These are phyloP conservation scores for Delphinella strobiligena DNA, from an alignment of 2,329 filamentous ascomycete species.

Conservation along the genomic window DNA sequence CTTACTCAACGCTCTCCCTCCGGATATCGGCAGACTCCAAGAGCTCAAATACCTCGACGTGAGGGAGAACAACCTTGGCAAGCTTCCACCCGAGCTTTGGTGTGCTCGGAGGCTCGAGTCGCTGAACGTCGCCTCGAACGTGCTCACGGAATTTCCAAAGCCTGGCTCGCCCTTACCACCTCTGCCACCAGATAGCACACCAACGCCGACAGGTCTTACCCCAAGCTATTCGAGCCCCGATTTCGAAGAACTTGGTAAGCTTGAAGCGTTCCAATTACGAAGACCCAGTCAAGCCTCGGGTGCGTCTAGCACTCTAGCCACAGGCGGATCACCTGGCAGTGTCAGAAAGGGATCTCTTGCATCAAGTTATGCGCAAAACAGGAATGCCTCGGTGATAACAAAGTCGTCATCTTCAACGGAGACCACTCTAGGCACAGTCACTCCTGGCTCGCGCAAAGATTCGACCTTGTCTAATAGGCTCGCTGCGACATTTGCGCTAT, in stretches of 20 bases:
- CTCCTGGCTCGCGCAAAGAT: constrained; percentile 63
- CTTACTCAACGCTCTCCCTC: constrained; percentile 67
- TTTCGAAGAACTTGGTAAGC: constrained; percentile 62
- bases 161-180: constrained; percentile 51
- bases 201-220: constrained; percentile 30
- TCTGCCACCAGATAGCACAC: constrained; percentile 21
- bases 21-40: constrained; percentile 75
- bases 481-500: constrained; percentile 76
- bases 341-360: constrained; percentile 55
- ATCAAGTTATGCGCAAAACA: constrained; percentile 51
- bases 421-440: constrained; percentile 41
- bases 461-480: constrained; percentile 72
- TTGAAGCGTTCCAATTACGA: constrained; percentile 52
- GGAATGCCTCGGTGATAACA: constrained; percentile 74
- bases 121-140: constrained; percentile 89
- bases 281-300: constrained; percentile 78
- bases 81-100: constrained; percentile 89
- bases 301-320: constrained; percentile 46
- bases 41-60: constrained; percentile 82
- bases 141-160: constrained; percentile 83
- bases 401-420: constrained; percentile 36
- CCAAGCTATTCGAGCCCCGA: constrained; percentile 48
- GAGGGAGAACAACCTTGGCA: constrained; percentile 83
- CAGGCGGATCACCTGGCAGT: constrained; percentile 30
- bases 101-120: constrained; percentile 82